Evolutionary conservation across 2,329 filamentous ascomycete species (phyloP).

Genomic region (Aspergillus clavatus): DNA sequence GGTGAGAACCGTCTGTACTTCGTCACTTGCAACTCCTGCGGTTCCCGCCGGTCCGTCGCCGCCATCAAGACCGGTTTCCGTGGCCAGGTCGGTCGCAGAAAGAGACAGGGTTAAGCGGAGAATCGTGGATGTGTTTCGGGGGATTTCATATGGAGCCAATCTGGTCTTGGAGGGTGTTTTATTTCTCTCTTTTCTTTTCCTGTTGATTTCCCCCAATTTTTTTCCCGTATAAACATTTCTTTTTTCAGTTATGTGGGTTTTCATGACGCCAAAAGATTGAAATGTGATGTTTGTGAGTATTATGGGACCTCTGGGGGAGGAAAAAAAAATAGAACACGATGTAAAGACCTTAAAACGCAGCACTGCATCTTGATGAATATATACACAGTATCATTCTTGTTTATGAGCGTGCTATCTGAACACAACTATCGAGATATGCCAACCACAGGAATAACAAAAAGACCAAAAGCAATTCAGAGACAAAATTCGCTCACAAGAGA

Average conservation of each 20-base stretch:
- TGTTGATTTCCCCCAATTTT: conserved; percentile 7
- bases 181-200: conserved; percentile 19
- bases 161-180: conserved; percentile 12
- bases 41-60: conserved; percentile 79
- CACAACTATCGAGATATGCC: neutral
- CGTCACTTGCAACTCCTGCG: conserved; percentile 90
- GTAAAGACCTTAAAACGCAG: conserved; percentile 8
- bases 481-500: neutral
- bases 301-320: neutral
- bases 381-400: neutral
- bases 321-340: conserved; percentile 13
- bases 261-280: conserved; percentile 6
- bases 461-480: too few species aligned
- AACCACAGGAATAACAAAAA: neutral
- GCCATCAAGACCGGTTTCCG: conserved; percentile 99
- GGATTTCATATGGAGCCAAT: conserved; percentile 7
- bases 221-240: conserved; percentile 17
- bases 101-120: conserved; percentile 70
- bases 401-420: neutral
- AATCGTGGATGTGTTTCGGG: conserved; percentile 2
- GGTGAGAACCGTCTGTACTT: conserved; percentile 99
- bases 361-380: too few species aligned
- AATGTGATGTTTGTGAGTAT: neutral
- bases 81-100: conserved; percentile 97
- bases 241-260: conserved; percentile 16